Base-by-base conservation (phyloP, 1,284 basidiomycete genomes). In the Leccinum fuscescens region DNA sequence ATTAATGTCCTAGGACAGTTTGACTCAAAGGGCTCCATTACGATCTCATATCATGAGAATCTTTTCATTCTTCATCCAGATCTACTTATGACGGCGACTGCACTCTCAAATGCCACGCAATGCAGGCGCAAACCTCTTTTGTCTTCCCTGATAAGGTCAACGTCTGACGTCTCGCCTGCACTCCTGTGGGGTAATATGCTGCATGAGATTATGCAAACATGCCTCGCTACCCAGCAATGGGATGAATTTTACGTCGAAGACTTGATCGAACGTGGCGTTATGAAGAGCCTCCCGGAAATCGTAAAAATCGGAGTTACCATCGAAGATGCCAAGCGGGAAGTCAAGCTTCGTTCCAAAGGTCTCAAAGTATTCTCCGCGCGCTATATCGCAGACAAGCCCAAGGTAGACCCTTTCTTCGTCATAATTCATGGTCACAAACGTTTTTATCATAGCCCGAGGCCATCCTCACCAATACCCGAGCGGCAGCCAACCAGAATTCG, bases 121-220 rank as follows among this genome's bases (percentile, higher is more conserved):
- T 98, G 96, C 71, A 77, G 85, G 6, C 86, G 96, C 14, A 91
- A 89, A 70, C 92, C 95, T 1, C 78, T 97, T 15, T 77, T 98
- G 1, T 84, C 89, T 9, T 74, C 76, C 14, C 75, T 83, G 64
- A 79, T 86, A 55, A 87, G 79, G 62, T 89, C 79, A 37, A 84
- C 77, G 60, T 85, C 74, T 33, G 86, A 83, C 66, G 77, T 74
- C 46, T 84, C 86, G 0, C 88, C 88, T 1, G 79, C 86, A 1
- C 77, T 96, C 20, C 79, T 96, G 0, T 96, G 93, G 85, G 95
- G 96, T 22, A 96, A 89, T 65, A 86, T 97, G 70, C 80, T 96
- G 3, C 95, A 98, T 68, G 88, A 93, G 64, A 86, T 96, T 20
- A 86, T 96, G 77, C 94, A 98, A 71, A 78, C 79, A 0, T 93